These are phyloP conservation scores for Fraxinus nigra DNA, from an alignment of 305 asterid genomes.

Conservation along the genomic window DNA sequence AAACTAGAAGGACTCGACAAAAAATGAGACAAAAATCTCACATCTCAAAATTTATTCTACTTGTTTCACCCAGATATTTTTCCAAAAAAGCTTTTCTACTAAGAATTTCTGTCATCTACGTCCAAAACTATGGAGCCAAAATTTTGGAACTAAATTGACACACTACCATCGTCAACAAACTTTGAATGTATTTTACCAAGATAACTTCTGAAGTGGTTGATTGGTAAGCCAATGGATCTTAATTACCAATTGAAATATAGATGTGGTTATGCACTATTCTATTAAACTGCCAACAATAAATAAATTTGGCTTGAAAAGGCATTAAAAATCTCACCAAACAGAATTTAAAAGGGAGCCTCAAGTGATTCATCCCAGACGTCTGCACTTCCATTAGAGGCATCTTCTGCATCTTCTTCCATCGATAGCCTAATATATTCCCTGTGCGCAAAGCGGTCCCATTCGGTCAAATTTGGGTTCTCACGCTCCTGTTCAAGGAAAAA, in stretches of 20 bases:
- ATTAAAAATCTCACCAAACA: slow-evolving; percentile 43
- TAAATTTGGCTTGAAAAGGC: slow-evolving; percentile 6
- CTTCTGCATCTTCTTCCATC: slow-evolving; percentile 99
- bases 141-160: background rate
- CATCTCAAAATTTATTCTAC: background rate
- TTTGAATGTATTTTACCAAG: background rate
- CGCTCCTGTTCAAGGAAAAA: slow-evolving; percentile 67
- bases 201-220: background rate
- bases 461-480: slow-evolving; percentile 93
- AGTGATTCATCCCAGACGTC: slow-evolving; percentile 99
- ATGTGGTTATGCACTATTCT: background rate
- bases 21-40: background rate
- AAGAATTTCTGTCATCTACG: background rate
- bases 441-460: slow-evolving; percentile 99
- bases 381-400: slow-evolving; percentile 99
- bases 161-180: background rate
- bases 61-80: background rate
- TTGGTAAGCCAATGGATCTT: background rate
- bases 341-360: slow-evolving; percentile 89
- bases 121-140: background rate
- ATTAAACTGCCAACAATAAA: background rate
- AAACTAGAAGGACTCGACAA: background rate
- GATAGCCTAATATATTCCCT: slow-evolving; percentile 98
- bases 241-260: background rate
- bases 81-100: background rate